Conservation (phyloP, 306 rosid genomes). For the Dalbergia cultrata region DNA sequence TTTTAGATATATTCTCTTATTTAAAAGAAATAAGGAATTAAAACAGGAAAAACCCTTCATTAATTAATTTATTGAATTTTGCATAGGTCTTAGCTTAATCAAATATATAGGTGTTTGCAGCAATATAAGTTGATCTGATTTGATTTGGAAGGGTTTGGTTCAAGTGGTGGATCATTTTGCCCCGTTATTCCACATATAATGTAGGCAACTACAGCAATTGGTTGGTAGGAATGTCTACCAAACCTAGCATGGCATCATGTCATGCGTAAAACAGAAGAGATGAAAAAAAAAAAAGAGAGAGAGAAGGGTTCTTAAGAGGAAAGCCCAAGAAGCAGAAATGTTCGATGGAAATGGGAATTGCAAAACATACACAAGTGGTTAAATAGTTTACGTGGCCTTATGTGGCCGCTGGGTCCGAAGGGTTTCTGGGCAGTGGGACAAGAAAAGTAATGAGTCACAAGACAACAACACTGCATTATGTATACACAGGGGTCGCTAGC, state of each 20-base stretch:
- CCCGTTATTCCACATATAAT: background rate
- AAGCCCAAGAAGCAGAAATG: constrained; percentile 6
- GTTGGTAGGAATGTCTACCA: background rate
- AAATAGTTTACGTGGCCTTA: constrained; percentile 37
- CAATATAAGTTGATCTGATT: too few species aligned
- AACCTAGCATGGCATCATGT: background rate
- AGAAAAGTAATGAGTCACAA: constrained; percentile 41
- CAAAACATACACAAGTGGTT: constrained; percentile 10
- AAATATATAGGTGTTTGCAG: too few species aligned
- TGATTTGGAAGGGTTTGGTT: too few species aligned
- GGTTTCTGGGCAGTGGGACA: constrained; percentile 41
- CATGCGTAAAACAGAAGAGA: background rate
- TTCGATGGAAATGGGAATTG: constrained; percentile 15
- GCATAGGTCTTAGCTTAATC: too few species aligned
- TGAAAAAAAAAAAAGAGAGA: background rate
- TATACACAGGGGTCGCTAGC: background rate
- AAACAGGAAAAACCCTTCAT: background rate
- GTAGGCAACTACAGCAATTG: background rate
- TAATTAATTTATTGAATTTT: too few species aligned
- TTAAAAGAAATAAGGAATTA: too few species aligned
- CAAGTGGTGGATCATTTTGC: background rate
- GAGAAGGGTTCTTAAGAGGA: background rate
- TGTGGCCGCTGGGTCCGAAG: constrained; percentile 12
- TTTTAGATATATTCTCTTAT: background rate
- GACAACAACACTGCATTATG: constrained; percentile 44